Base-by-base conservation (phyloP, 345 rosid genomes). In the Eutrema japonicum region DNA sequence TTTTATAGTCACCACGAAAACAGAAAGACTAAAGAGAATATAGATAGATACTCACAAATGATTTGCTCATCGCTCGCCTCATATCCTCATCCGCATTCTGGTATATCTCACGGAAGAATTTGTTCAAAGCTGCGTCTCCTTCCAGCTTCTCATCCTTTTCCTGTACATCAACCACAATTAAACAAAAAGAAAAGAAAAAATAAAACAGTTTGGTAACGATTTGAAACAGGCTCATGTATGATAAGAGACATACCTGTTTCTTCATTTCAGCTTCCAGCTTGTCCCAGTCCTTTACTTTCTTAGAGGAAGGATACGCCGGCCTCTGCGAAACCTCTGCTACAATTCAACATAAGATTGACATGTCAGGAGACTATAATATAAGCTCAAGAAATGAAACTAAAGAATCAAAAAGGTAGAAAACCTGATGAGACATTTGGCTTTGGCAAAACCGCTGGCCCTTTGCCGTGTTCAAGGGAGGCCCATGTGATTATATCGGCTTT, bases 41-140 rank as follows among this genome's bases (percentile, higher is more conserved):
- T 37, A 73, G 8, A 62, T 43, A 4, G 27, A 16, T 45, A 70
- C 99, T 86, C 86, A 96, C 98, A 75, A 92, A 96, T 53, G 99
- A 92, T 83, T 96, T 96, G 43, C 85, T 76, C 99, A 96, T 96
- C 2, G 98, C 99, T 73, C 90, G 87, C 79, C 91, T 87, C 8
- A 81, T 86, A 66, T 96, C 99, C 56, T 96, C 99, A 53, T 92
- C 92, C 0, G 94, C 92, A 82, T 76, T 86, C 10, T 81, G 61
- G 65, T 92, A 95, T 56, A 95, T 95, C 5, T 82, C 96, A 26
- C 84, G 87, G 88, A 96, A 92, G 78, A 96, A 85, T 68, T 85
- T 92, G 87, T 96, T 96, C 85, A 95, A 73, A 26, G 89, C 99
- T 3, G 99, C 99, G 73, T 95, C 99, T 63, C 98, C 99, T 54